Evolutionary conservation across 2,329 filamentous ascomycete species (phyloP).

Genomic region (Calonectria hongkongensis): DNA sequence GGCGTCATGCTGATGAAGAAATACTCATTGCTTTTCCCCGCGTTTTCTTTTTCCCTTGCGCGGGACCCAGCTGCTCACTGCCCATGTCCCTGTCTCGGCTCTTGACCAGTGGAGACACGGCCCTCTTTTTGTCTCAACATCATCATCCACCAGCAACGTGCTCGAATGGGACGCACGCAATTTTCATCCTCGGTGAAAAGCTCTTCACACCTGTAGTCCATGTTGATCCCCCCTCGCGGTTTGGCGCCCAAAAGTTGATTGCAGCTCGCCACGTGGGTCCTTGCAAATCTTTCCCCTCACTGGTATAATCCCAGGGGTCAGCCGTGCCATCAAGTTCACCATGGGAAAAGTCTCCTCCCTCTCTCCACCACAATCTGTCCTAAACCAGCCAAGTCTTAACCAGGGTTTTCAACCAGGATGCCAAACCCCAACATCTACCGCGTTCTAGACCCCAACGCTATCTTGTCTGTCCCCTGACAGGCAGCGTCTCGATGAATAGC

Average conservation of each 20-base stretch:
- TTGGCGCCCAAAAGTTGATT: not conserved
- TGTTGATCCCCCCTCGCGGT: not conserved
- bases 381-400: not conserved
- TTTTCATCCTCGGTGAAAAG: not conserved
- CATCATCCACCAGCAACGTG: slow-evolving; percentile 10
- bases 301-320: slow-evolving; percentile 30
- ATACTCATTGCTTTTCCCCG: slow-evolving; percentile 24
- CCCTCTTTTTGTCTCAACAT: slow-evolving; percentile 9
- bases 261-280: slow-evolving; percentile 33
- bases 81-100: slow-evolving; percentile 20
- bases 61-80: slow-evolving; percentile 11
- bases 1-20: slow-evolving; percentile 3
- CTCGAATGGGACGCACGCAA: slow-evolving; percentile 36
- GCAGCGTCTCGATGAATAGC: slow-evolving; percentile 21
- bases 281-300: slow-evolving; percentile 32
- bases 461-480: not conserved
- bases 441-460: not conserved
- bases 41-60: slow-evolving; percentile 26
- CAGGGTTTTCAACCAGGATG: not conserved
- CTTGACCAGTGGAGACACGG: slow-evolving; percentile 26
- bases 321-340: slow-evolving; percentile 30
- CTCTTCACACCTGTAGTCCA: not conserved
- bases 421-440: slow-evolving; percentile 1
- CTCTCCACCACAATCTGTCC: slow-evolving; percentile 17
- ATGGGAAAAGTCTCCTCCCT: not conserved